Conservation (phyloP, 2,329 filamentous ascomycete genomes). For the Pseudogymnoascus sp. region DNA sequence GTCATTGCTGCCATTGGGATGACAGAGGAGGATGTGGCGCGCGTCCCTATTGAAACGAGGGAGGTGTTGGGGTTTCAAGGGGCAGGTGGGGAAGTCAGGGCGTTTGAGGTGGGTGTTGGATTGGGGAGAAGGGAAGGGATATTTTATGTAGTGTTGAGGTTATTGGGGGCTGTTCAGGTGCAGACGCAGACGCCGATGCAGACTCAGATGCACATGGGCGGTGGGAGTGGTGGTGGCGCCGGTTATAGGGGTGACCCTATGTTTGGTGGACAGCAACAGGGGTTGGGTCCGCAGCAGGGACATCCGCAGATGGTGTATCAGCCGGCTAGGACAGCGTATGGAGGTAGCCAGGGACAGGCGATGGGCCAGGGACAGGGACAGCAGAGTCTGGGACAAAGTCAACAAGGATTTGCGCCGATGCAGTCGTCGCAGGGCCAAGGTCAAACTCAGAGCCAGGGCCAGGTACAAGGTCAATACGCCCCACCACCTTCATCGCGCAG, state of each 20-base stretch:
- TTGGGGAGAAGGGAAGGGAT: constrained; percentile 53
- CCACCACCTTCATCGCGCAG: neutral
- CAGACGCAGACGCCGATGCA: neutral
- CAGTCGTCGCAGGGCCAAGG: neutral
- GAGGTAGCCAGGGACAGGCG: neutral
- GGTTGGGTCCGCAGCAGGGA: neutral
- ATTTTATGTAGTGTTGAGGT: constrained; percentile 49
- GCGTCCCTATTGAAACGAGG: constrained; percentile 43
- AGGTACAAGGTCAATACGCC: neutral
- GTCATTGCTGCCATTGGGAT: constrained; percentile 49
- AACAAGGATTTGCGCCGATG: neutral
- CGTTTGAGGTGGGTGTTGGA: constrained; percentile 43
- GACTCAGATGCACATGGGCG: neutral
- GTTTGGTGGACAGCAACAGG: neutral
- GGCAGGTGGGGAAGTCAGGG: constrained; percentile 42
- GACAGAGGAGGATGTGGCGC: constrained; percentile 41
- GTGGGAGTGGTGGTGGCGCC: neutral
- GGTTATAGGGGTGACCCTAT: neutral
- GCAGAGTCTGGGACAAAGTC: neutral
- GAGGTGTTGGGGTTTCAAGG: constrained; percentile 47
- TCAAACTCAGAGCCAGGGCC: neutral
- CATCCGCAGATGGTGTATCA: neutral
- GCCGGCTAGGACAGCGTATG: neutral
- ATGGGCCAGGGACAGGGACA: neutral
- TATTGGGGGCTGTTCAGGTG: neutral